These are phyloP conservation scores for Quercus engelmannii DNA, from an alignment of 306 rosid genomes.

Conservation along the genomic window DNA sequence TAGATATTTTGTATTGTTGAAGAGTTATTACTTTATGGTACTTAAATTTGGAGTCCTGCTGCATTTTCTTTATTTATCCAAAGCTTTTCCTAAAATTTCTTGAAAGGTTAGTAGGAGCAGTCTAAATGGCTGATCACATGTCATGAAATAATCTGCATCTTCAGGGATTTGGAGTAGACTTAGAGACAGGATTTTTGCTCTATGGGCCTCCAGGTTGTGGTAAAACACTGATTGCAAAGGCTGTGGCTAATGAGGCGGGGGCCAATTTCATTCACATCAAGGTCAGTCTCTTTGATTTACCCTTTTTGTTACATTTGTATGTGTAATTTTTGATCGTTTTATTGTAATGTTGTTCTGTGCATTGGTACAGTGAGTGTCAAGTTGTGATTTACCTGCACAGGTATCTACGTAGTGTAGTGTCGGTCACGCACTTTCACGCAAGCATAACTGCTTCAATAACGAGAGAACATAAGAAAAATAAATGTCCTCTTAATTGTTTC, in stretches of 20 bases:
- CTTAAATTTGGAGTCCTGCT: neutral
- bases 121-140: slow-evolving; percentile 4
- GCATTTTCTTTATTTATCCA: neutral
- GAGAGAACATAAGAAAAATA: neutral
- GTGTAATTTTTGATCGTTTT: neutral
- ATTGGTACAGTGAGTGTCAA: neutral
- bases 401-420: too few species aligned
- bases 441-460: too few species aligned
- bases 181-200: slow-evolving; percentile 80
- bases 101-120: neutral
- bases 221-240: slow-evolving; percentile 89
- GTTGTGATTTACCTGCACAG: too few species aligned
- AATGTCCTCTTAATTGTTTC: neutral
- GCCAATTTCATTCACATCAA: slow-evolving; percentile 79
- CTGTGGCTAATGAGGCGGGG: slow-evolving; percentile 91
- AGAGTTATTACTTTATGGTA: neutral
- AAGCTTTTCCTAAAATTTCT: neutral
- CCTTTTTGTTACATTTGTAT: neutral
- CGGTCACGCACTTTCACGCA: too few species aligned
- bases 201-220: slow-evolving; percentile 99
- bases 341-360: neutral
- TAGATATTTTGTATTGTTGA: neutral
- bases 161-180: slow-evolving; percentile 64
- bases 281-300: slow-evolving; percentile 30
- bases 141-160: slow-evolving; percentile 20